phyloP scores from a whole-genome alignment of 148 eudicot species.

The Rhododendron ferrugineum region DNA sequence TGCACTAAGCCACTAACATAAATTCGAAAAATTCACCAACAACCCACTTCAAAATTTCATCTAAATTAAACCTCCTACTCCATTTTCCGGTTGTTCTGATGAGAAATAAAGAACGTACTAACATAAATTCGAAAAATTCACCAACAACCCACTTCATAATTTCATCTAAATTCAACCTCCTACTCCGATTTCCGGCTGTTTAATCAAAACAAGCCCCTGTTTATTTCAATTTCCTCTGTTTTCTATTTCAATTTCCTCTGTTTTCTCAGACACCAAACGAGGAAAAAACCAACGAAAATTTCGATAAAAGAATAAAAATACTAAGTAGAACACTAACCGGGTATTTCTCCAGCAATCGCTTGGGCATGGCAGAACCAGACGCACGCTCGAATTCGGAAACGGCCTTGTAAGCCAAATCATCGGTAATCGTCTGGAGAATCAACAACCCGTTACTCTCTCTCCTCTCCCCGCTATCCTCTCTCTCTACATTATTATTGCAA shows the following conservation, averaged over 20 bases:
- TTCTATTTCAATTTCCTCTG: not conserved
- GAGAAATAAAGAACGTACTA: not conserved
- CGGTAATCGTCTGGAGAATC: not conserved
- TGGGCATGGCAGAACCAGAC: slow-evolving; percentile 2
- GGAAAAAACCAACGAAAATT: not conserved
- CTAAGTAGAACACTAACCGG: slow-evolving; percentile 1
- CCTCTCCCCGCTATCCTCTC: not conserved
- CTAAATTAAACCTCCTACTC: too few relatives aligned
- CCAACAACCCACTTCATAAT: not conserved
- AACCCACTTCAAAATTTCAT: not conserved
- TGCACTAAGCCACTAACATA: not conserved
- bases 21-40: not conserved
- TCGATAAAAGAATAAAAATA: too few relatives aligned
- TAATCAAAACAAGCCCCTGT: not conserved
- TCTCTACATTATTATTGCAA: not conserved
- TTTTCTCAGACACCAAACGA: not conserved
- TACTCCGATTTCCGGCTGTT: not conserved
- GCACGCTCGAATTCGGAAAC: not conserved
- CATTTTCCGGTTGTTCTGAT: not conserved
- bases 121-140: not conserved
- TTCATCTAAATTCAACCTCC: not conserved
- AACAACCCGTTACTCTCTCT: not conserved
- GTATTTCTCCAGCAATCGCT: slow-evolving; percentile 14
- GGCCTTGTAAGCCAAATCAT: slow-evolving; percentile 10
- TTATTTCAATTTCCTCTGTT: not conserved